These are phyloP conservation scores for Cytospora leucostoma DNA, from an alignment of 2,329 filamentous ascomycete genomes.

Conservation along the genomic window DNA sequence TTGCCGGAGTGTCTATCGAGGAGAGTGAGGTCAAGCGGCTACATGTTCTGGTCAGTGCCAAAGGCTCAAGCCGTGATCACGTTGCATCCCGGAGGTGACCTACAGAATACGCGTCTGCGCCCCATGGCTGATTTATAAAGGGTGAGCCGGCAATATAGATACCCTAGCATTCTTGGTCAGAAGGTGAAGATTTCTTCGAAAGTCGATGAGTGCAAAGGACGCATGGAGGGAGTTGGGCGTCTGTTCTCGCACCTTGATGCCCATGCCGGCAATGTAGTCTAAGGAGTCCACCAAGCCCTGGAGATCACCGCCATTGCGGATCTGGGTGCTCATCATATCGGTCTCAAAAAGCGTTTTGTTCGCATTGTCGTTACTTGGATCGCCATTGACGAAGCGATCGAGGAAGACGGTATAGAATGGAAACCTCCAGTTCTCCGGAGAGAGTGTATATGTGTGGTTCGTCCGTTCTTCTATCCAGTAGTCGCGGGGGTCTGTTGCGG, in stretches of 20 bases:
- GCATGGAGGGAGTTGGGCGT: not conserved
- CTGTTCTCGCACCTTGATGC: conserved; percentile 47
- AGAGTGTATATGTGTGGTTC: conserved; percentile 51
- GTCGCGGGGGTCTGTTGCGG: conserved; percentile 56
- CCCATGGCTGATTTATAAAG: conserved; percentile 67
- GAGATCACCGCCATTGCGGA: conserved; percentile 64
- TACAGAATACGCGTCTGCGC: conserved; percentile 57
- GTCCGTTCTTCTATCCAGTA: conserved; percentile 56
- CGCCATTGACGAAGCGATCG: conserved; percentile 65
- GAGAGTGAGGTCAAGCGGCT: conserved; percentile 61
- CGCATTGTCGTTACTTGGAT: conserved; percentile 63
- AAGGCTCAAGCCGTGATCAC: not conserved
- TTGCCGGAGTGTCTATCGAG: conserved; percentile 64
- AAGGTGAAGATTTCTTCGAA: not conserved
- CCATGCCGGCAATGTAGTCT: conserved; percentile 66
- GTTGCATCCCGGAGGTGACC: conserved; percentile 34
- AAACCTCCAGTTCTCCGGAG: conserved; percentile 64
- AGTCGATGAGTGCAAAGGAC: not conserved
- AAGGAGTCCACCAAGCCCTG: conserved; percentile 59
- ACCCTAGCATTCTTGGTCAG: conserved; percentile 37
- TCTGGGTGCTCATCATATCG: conserved; percentile 60
- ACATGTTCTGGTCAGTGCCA: conserved; percentile 12
- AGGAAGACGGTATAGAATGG: conserved; percentile 67
- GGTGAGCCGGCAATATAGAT: conserved; percentile 65
- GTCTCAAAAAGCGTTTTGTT: conserved; percentile 64